Percentiles rank a stretch among this genome's conserved stretches.
phyloP scores from a whole-genome alignment of 495 filamentous ascomycete species.

The Patellaria atrata region DNA sequence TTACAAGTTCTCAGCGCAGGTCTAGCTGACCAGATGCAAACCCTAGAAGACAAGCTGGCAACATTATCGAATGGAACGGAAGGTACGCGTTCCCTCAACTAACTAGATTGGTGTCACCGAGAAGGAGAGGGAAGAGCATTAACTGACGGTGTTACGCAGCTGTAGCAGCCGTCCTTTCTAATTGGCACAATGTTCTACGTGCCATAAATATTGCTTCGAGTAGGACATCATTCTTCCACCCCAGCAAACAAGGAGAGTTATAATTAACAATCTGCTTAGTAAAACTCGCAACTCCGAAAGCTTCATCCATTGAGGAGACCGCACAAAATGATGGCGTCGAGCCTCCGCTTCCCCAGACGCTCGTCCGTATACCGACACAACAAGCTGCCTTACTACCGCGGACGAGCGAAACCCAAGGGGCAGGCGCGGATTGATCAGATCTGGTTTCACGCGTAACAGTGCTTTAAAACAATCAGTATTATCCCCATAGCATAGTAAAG shows the following conservation, averaged over 20 bases:
- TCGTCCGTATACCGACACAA: constrained; percentile 66
- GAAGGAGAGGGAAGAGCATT: constrained; percentile 2
- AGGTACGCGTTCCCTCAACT: constrained; percentile 36
- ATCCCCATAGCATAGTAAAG: too few species aligned
- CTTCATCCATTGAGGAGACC: constrained; percentile 29
- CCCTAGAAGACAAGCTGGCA: constrained; percentile 69
- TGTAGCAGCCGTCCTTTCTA: constrained; percentile 79
- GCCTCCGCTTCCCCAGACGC: constrained; percentile 56
- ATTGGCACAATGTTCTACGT: constrained; percentile 90
- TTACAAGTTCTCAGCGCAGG: constrained; percentile 77
- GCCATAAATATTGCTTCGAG: constrained; percentile 93
- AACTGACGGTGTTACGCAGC: constrained; percentile 36
- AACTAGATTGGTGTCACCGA: constrained; percentile 3
- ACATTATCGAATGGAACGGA: constrained; percentile 89
- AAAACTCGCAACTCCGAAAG: constrained; percentile 47
- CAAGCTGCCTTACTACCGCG: constrained; percentile 28
- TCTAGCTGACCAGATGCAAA: constrained; percentile 81
- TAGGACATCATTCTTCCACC: constrained; percentile 44
- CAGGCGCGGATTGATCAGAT: too few species aligned
- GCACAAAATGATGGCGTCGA: constrained; percentile 24
- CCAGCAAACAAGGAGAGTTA: constrained; percentile 5
- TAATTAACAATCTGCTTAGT: constrained; percentile 23
- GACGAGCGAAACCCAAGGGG: too few species aligned
- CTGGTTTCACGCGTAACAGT: too few species aligned
- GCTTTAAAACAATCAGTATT: too few species aligned